Conservation (phyloP, 1,284 basidiomycete species). For the Lentinus polychrous region DNA sequence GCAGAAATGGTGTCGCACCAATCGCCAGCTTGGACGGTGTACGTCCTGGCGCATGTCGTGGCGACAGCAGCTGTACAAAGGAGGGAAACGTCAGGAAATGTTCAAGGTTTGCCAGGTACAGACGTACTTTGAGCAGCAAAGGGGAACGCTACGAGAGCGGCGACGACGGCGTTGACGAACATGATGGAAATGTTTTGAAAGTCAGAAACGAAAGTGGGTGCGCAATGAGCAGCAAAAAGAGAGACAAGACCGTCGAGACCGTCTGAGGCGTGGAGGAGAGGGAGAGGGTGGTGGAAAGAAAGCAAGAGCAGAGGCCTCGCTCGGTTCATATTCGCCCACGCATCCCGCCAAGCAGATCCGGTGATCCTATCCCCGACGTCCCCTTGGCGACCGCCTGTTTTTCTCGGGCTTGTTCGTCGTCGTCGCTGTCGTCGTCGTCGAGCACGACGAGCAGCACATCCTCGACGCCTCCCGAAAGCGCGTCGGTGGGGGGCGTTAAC, state of each 20-base stretch:
- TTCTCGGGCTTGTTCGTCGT: neutral
- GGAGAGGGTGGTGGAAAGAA: conserved; percentile 2
- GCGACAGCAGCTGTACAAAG: conserved; percentile 32
- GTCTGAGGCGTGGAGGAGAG: conserved; percentile 8
- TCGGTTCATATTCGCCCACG: neutral
- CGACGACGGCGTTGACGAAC: conserved; percentile 36
- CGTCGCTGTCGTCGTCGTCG: neutral
- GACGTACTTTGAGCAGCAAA: conserved; percentile 38
- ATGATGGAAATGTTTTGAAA: conserved; percentile 25
- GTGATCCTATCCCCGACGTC: neutral
- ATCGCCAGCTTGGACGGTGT: conserved; percentile 55
- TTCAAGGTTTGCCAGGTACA: conserved; percentile 14
- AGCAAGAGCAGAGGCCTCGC: neutral
- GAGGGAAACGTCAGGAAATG: neutral
- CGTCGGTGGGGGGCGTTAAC: too few relatives aligned
- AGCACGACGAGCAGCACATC: neutral
- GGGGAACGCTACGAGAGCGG: conserved; percentile 35
- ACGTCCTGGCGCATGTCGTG: conserved; percentile 48
- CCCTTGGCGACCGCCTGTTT: neutral
- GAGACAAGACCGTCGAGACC: conserved; percentile 9
- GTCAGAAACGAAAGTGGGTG: conserved; percentile 21
- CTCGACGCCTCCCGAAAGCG: too few relatives aligned
- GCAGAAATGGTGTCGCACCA: conserved; percentile 66
- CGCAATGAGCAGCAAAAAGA: conserved; percentile 12
- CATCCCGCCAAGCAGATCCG: neutral